phyloP scores from a whole-genome alignment of 1,284 basidiomycete genomes.

The Calocybe gambosa region DNA sequence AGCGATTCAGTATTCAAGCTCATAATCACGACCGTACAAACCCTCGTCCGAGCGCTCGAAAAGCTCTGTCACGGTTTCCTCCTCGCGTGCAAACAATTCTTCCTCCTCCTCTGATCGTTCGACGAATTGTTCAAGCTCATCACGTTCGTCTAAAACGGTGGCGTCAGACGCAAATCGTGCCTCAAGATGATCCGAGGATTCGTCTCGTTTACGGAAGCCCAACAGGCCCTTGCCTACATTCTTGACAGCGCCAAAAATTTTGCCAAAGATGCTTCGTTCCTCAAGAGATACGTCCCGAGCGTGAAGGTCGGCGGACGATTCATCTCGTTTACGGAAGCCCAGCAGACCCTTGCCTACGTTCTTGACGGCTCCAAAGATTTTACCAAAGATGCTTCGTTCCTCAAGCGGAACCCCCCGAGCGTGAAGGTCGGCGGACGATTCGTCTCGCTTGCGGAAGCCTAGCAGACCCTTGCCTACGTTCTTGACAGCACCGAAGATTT shows the following conservation, averaged over 20 bases:
- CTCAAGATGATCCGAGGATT: not conserved
- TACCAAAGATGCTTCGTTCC: not conserved
- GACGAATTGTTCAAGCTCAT: too few relatives aligned
- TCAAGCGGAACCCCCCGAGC: not conserved
- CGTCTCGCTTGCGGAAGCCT: constrained; percentile 5
- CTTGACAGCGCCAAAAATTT: not conserved
- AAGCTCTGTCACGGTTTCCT: too few relatives aligned
- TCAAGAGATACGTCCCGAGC: not conserved
- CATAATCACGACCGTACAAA: too few relatives aligned
- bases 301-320: constrained; percentile 1
- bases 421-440: constrained; percentile 1
- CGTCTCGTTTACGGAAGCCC: constrained; percentile 5
- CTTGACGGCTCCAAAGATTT: not conserved
- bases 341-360: not conserved
- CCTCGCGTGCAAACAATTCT: too few relatives aligned
- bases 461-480: not conserved
- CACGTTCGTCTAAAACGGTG: too few relatives aligned
- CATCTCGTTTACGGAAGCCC: constrained; percentile 6
- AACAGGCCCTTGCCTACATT: not conserved
- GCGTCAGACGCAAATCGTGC: too few relatives aligned
- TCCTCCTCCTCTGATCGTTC: too few relatives aligned
- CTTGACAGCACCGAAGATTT: not conserved
- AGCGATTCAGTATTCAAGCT: too few relatives aligned
- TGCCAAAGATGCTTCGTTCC: not conserved
- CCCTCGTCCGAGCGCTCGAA: too few relatives aligned